These are phyloP conservation scores for Aspergillus pseudotamarii DNA, from an alignment of 2,329 filamentous ascomycete genomes.

Conservation along the genomic window DNA sequence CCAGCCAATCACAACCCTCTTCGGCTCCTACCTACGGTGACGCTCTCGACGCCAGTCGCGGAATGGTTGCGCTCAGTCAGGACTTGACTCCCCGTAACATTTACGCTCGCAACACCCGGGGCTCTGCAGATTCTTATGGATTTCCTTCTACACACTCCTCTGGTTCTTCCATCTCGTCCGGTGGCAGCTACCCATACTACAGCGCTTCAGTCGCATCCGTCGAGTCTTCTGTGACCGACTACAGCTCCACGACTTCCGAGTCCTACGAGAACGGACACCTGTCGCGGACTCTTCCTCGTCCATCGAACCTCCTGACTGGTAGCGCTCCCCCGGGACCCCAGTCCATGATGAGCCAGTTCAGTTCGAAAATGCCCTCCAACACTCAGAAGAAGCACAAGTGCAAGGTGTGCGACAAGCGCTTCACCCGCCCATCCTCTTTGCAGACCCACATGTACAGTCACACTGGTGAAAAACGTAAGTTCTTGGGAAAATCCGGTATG, in stretches of 20 bases:
- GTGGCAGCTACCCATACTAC: conserved; percentile 82
- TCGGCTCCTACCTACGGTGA: conserved; percentile 74
- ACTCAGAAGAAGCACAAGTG: conserved; percentile 99
- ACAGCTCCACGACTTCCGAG: conserved; percentile 86
- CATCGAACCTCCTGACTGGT: conserved; percentile 64
- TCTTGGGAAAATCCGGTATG: background rate
- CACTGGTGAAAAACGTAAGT: conserved; percentile 96
- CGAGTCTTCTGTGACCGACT: conserved; percentile 84
- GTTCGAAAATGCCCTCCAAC: conserved; percentile 91
- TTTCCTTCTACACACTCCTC: conserved; percentile 89
- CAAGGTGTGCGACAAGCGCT: conserved; percentile 97
- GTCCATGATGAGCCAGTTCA: conserved; percentile 99
- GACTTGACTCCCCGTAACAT: conserved; percentile 86
- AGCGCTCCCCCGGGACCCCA: conserved; percentile 80
- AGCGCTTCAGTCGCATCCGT: conserved; percentile 70
- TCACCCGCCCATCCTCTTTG: conserved; percentile 88
- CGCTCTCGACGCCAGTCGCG: conserved; percentile 87
- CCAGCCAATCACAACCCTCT: conserved; percentile 52
- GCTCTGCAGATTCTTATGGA: conserved; percentile 83
- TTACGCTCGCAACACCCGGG: conserved; percentile 71
- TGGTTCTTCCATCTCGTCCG: conserved; percentile 87
- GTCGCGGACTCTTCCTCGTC: conserved; percentile 81
- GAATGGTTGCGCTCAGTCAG: conserved; percentile 95
- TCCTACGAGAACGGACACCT: conserved; percentile 72
- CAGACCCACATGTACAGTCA: conserved; percentile 99